Conservation (phyloP, 192 early-diverging fungal genomes). For the Paraglomus occultum region DNA sequence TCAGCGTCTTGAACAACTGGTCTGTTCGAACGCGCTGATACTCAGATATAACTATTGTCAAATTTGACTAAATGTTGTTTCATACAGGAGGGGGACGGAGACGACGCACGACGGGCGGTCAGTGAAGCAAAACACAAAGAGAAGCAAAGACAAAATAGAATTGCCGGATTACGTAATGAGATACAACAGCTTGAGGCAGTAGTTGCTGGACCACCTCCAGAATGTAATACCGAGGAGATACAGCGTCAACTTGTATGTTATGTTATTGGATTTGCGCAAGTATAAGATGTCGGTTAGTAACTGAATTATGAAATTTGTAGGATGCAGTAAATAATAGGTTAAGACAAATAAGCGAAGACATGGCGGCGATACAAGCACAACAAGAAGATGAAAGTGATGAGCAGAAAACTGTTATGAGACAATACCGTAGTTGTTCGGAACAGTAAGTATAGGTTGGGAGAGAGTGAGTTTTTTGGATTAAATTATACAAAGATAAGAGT, state of each 20-base stretch:
- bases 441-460: slow-evolving; percentile 33
- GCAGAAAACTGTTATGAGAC: neutral
- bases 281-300: neutral
- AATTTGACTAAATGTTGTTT: neutral
- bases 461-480: slow-evolving; percentile 25
- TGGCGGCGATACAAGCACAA: slow-evolving; percentile 4
- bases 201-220: slow-evolving; percentile 29
- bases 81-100: slow-evolving; percentile 36
- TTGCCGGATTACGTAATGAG: slow-evolving; percentile 34
- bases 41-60: too few species aligned
- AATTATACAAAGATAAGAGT: neutral
- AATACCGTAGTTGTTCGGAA: neutral
- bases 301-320: slow-evolving; percentile 8
- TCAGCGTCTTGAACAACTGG: neutral
- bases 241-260: slow-evolving; percentile 40
- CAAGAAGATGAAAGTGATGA: neutral
- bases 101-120: slow-evolving; percentile 35
- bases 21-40: neutral
- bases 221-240: slow-evolving; percentile 29
- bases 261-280: neutral
- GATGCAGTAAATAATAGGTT: slow-evolving; percentile 30
- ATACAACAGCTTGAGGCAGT: slow-evolving; percentile 34
- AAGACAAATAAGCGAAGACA: slow-evolving; percentile 9
- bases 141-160: slow-evolving; percentile 33
- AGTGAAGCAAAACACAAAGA: slow-evolving; percentile 35